Base-by-base conservation (phyloP, 768 basidiomycete genomes). In the Psilocybe sp. region DNA sequence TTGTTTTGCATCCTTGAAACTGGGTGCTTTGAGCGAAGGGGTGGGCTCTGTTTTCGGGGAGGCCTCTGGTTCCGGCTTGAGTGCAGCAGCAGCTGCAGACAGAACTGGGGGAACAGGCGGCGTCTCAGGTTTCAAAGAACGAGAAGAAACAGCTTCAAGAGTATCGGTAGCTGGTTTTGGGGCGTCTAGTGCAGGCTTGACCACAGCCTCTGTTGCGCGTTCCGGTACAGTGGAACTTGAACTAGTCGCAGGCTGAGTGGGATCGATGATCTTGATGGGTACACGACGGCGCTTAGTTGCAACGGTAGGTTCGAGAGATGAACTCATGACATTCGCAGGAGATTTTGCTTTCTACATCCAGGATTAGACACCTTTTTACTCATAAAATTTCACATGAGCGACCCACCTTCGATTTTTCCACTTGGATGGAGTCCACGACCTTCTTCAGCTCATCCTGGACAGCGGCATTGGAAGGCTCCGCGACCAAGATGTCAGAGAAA, bases 391-490 rank as follows among this genome's bases (percentile, higher is more conserved):
- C 1, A 23, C 4, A 44, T 20, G 12, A 41, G 19, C 45, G 37
- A 46, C 60, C 51, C 58, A 74, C 63, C 59, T 70, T 77, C 32
- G 56, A 56, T 51, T 70, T 71, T 58, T 63, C 58, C 44, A 64
- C 68, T 16, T 72, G 63, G 2, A 75, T 56, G n/a, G 72, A 44
- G 31, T 69, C 66, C 0, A 69, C 67, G 1, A 88, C 67, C 19
- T 76, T 82, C 7, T 63, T 65, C 41, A 91, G 65, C 64, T 93
- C 91, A 14, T 77, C 70, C 60, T 77, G 80, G 0, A 87, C 79
- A 4, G 82, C 69, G 5, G 68, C 68, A 58, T 93, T 92, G 0
- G 70, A 55, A 2, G 89, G 82, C 50, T 93, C 91, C 0, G 87
- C 59, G 35, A 68, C 68, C 16, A 85, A 65, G 1, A 84, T 81